These are phyloP conservation scores for Podaxis sp. DNA, from an alignment of 768 basidiomycete genomes.

Conservation along the genomic window DNA sequence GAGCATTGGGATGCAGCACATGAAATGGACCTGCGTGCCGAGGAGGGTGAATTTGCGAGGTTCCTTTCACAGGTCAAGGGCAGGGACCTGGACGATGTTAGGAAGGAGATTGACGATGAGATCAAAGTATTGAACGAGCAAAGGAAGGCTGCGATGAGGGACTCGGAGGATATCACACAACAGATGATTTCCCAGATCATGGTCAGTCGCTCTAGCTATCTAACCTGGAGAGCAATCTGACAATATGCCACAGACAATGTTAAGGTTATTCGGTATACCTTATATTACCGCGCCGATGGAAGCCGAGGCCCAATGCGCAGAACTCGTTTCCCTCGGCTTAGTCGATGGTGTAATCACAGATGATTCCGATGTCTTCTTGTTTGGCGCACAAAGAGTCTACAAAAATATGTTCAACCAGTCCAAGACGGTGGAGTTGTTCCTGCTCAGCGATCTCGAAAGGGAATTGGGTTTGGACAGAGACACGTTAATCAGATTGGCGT, in stretches of 20 bases:
- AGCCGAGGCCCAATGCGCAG: constrained; percentile 98
- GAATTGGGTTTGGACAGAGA: constrained; percentile 88
- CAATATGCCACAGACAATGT: constrained; percentile 60
- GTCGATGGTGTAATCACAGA: constrained; percentile 99
- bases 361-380: constrained; percentile 98
- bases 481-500: constrained; percentile 85
- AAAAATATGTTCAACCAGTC: constrained; percentile 99
- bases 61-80: constrained; percentile 93
- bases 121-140: constrained; percentile 79
- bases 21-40: constrained; percentile 77
- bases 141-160: constrained; percentile 85
- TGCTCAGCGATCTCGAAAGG: constrained; percentile 76
- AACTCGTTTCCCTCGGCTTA: constrained; percentile 78
- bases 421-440: constrained; percentile 97
- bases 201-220: constrained; percentile 35
- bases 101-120: constrained; percentile 90
- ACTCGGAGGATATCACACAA: constrained; percentile 93
- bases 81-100: constrained; percentile 75
- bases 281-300: constrained; percentile 99
- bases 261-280: constrained; percentile 94
- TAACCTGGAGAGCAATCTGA: too few relatives aligned
- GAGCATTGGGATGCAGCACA: constrained; percentile 78
- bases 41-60: constrained; percentile 88
- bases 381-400: constrained; percentile 93
- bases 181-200: constrained; percentile 91